phyloP scores from a whole-genome alignment of 805 yeast species.

The Yamadazyma paraphyllophila region DNA sequence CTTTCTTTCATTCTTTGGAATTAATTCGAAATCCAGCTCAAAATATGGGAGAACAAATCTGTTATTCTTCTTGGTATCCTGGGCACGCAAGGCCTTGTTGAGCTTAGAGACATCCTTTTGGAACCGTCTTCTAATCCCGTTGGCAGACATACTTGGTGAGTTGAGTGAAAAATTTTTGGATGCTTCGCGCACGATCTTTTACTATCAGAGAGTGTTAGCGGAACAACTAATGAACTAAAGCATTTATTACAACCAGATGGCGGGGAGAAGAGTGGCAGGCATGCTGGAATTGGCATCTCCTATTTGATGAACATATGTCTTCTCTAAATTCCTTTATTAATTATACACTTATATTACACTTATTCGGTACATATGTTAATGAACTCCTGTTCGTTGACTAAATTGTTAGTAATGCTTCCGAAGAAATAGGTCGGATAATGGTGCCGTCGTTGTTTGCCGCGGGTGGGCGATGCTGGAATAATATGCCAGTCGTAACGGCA shows the following conservation, averaged over 20 bases:
- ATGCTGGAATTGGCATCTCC: no score
- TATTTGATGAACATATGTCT: no score
- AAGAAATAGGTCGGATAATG: no score
- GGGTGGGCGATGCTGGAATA: no score
- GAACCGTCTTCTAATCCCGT: constrained; percentile 33
- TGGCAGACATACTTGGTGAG: constrained; percentile 26
- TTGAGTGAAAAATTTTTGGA: constrained; percentile 13
- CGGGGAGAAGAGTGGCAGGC: neutral
- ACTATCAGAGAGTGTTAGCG: neutral
- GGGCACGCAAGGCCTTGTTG: constrained; percentile 31
- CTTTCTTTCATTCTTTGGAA: constrained; percentile 32
- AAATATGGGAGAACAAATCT: constrained; percentile 36
- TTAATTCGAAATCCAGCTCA: constrained; percentile 19
- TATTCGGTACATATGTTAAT: constrained; percentile 80
- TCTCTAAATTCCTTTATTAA: neutral
- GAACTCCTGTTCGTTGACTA: constrained; percentile 82
- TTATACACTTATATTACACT: constrained; percentile 7
- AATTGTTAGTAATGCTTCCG: constrained; percentile 25
- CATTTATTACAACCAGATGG: neutral
- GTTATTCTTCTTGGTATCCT: constrained; percentile 19
- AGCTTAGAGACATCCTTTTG: constrained; percentile 34
- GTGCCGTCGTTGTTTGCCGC: no score
- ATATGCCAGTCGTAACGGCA: neutral
- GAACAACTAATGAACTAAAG: neutral
- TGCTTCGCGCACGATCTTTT: constrained; percentile 1